These are phyloP conservation scores for Lepidium africanum DNA, from an alignment of 345 rosid species.

Conservation along the genomic window DNA sequence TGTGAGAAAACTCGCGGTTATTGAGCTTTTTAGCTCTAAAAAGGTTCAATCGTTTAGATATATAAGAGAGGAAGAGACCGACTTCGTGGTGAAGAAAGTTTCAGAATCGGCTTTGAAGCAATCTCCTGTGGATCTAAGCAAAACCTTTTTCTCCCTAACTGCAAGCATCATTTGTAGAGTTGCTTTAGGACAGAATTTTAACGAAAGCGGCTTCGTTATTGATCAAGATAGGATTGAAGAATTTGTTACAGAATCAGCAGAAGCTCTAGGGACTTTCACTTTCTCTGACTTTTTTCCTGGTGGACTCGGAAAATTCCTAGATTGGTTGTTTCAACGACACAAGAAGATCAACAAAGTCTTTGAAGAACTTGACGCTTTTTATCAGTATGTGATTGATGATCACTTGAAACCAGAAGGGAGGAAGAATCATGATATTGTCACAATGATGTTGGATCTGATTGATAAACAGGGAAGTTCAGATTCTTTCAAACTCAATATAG, in stretches of 20 bases:
- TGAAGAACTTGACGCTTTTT: slow-evolving; percentile 34
- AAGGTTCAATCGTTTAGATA: slow-evolving; percentile 30
- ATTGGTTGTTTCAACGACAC: slow-evolving; percentile 27
- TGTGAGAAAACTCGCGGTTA: slow-evolving; percentile 29
- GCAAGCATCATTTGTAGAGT: slow-evolving; percentile 33
- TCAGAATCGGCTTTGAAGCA: not conserved
- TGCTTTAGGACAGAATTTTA: slow-evolving; percentile 38
- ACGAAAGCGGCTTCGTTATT: slow-evolving; percentile 13
- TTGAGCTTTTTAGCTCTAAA: slow-evolving; percentile 32
- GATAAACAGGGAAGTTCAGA: not conserved
- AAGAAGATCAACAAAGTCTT: slow-evolving; percentile 30
- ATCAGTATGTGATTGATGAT: slow-evolving; percentile 35
- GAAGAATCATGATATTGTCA: slow-evolving; percentile 26
- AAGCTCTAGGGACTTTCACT: slow-evolving; percentile 29
- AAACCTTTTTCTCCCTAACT: slow-evolving; percentile 18
- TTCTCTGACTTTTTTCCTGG: slow-evolving; percentile 40
- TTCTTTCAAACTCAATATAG: not conserved
- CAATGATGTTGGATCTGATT: slow-evolving; percentile 16
- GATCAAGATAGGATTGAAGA: slow-evolving; percentile 19
- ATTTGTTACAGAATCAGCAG: slow-evolving; percentile 27
- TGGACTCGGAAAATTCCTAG: slow-evolving; percentile 29
- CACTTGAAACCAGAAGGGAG: slow-evolving; percentile 33
- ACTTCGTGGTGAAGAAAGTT: slow-evolving; percentile 22
- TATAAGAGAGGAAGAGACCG: slow-evolving; percentile 36
- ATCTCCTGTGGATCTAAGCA: slow-evolving; percentile 22